Evolutionary conservation across 2,329 filamentous ascomycete genomes (phyloP), one percentile per base, ranked within the genome.

Genomic region (Neonectria ditissima): DNA sequence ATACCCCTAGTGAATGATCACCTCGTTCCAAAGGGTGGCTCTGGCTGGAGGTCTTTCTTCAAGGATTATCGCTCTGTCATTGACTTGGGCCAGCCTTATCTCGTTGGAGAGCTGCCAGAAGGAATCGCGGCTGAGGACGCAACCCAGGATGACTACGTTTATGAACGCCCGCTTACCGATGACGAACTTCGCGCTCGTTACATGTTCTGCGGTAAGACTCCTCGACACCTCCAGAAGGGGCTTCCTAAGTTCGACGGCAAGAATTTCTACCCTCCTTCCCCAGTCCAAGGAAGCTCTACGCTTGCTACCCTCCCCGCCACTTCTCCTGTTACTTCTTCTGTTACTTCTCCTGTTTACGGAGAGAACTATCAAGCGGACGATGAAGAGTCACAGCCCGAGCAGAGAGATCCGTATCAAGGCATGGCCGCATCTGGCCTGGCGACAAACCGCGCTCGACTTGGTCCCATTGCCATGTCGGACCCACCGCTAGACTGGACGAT

Each of bases 201-300:
- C 65, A 76, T 89, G 66, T 90, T 88, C 73, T 90, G 87, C 86
- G 87, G 85, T 10, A 84, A 85, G 45, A 83, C 84, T 16, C 82
- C 87, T 44, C 80, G 77, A 30, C 81, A 83, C 66, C 80, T 81
- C 13, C 80, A 84, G 52, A 81, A 79, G 34, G 85, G 86, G 2
- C 77, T 89, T 43, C 87, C 88, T 34, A 89, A 87, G 74, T 91
- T 88, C 69, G 87, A 90, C 67, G 87, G 88, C 24, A 89, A 87
- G 73, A 83, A 89, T 72, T 90, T 90, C 68, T 90, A 89, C 65
- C 86, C 84, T 30, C 78, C 86, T 3, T 89, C 87, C 0, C 85
- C 86, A 1, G 73, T 76, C 65, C 86, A 85, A 71, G 70, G 76
- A 34, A 65, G 63, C 30, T 66, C 67, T 10, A 24, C 62, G 4